Evolutionary conservation across 2,329 filamentous ascomycete genomes (phyloP).

Genomic region (Stachybotrys chlorohalonatus): DNA sequence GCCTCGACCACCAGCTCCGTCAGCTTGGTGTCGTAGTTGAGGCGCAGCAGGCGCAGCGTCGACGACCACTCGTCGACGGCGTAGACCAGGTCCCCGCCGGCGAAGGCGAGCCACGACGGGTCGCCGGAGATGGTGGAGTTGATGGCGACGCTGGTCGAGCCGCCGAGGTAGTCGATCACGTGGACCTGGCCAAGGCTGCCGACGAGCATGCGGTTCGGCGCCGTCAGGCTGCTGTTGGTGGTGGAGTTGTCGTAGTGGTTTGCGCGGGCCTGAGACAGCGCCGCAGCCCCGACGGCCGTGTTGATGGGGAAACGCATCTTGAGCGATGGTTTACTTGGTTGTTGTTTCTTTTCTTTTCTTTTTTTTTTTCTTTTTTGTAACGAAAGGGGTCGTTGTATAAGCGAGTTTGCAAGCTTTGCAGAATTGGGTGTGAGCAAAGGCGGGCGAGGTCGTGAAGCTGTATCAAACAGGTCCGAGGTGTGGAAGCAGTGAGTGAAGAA

Average conservation of each 20-base stretch:
- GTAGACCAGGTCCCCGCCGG: background rate
- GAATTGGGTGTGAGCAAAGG: too few relatives aligned
- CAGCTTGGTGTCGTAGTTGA: slow-evolving; percentile 21
- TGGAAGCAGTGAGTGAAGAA: too few relatives aligned
- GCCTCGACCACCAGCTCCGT: slow-evolving; percentile 17
- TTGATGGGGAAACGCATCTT: background rate
- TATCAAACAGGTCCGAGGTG: too few relatives aligned
- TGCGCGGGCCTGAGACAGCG: background rate
- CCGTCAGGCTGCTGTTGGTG: background rate
- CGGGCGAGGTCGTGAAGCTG: too few relatives aligned
- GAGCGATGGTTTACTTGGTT: background rate
- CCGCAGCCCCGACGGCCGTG: background rate
- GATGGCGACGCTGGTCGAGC: background rate
- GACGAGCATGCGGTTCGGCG: slow-evolving; percentile 2
- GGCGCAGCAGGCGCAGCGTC: slow-evolving; percentile 27
- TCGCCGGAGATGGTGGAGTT: background rate
- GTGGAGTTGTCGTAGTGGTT: background rate
- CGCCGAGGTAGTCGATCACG: background rate
- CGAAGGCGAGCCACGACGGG: background rate
- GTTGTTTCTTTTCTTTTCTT: too few relatives aligned
- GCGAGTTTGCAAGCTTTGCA: too few relatives aligned
- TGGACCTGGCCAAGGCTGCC: background rate
- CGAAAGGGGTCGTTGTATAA: too few relatives aligned
- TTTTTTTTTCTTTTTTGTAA: too few relatives aligned
- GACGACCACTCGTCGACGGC: slow-evolving; percentile 27